Base-by-base conservation (phyloP, 2,329 filamentous ascomycete genomes). In the Ascochyta lentis region DNA sequence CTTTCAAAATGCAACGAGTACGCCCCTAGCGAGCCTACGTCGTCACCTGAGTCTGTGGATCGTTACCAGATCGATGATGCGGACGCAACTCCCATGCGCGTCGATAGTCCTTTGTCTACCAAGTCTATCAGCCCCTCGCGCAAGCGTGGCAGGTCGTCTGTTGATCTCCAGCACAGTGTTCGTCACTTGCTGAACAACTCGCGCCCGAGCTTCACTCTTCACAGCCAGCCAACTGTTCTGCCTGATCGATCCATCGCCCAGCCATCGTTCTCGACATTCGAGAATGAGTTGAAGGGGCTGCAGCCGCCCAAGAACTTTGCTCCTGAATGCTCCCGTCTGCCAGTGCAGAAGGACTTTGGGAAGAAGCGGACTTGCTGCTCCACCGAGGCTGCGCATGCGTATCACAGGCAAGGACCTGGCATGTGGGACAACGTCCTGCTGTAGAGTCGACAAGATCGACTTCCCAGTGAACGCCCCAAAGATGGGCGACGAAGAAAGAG, bases 321-420 rank as follows among this genome's bases (percentile, higher is more conserved):
- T 54, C 72, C 64, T 73, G 80, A 73, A 66, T 67, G 50, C 52
- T 56, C 72, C 73, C 53, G 79, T 74, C 52, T 77, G 77, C 51
- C 78, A 65, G 67, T 82, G 29, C 76, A 80, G 58, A 77, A 75
- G 50, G 74, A 77, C 41, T 80, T 80, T 61, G 80, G 82, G 62
- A 79, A 84, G 59, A 90, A 90, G 78, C 83, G 88, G 64, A 80
- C 89, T 34, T 89, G 88, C 77, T 89, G 86, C 75, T 83, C 86
- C 40, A 79, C 83, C 13, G 86, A 89, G 71, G 84, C 81, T 50
- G 78, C 79, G 19, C 79, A 76, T 56, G 74, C 77, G 37, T 82
- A 82, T 66, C 76, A 81, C 79, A 56, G 83, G 76, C 42, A 74
- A 81, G 85, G 84, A 33, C 83, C 84, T 35, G 86, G 86, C 48